Evolutionary conservation across 441 rosid species (phyloP), one percentile per base, ranked within the genome.

Genomic region (Capsella rubella): DNA sequence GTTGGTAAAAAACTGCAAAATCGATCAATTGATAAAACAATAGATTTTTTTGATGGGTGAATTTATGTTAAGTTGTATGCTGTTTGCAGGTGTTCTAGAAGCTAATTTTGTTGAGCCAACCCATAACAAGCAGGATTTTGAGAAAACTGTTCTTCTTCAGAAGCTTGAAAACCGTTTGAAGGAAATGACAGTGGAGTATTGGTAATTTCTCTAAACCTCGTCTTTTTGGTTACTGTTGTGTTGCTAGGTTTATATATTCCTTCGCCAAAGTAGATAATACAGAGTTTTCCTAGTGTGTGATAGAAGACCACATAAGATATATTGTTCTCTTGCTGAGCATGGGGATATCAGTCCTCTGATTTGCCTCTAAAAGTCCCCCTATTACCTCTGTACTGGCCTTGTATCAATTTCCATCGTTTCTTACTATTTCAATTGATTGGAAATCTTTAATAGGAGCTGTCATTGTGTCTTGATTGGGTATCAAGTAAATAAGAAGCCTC

Each of bases 101-200:
- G 97, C 99, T 81, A 89, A 96, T 81, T 90, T 91, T 82, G 72
- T 96, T 35, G 89, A 96, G 86, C 99, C 99, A 55, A 86, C 92
- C 73, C 99, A 95, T 82, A 89, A 88, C 87, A 95, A 95, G 81
- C 98, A 96, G 79, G 99, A 93, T 72, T 91, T 96, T 78, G 98
- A 96, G 85, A 96, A 92, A 81, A 96, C 98, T 76, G 76, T 94
- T 70, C 93, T 96, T 72, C 89, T 96, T 77, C 98, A 96, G 81
- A 93, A 89, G 80, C 97, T 96, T 82, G 99, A 96, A 89, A 54
- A 25, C 80, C 97, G 98, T 42, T 80, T 96, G 78, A 96, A 91
- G 83, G 94, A 93, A 69, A 93, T 96, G 99, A 89, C 94, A 11
- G 75, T 63, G 77, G 99, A 93, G 77, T 96, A 89, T 84, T 96